Conservation (phyloP, 116 monocot genomes). For the Thalassia testudinum region DNA sequence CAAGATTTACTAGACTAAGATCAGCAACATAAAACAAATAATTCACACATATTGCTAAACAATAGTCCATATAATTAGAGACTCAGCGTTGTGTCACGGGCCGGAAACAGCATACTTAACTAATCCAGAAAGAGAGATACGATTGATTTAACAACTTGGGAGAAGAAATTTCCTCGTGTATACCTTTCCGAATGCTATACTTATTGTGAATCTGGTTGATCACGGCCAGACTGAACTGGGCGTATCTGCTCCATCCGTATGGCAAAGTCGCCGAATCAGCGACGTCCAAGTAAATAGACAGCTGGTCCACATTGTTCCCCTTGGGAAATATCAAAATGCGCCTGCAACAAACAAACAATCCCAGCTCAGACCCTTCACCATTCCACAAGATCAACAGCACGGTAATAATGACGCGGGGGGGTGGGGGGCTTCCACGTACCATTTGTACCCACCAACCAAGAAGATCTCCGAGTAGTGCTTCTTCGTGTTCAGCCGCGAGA, state of each 20-base stretch:
- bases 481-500: conserved; percentile 69
- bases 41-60: too few species aligned
- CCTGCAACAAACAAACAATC: conserved; percentile 26
- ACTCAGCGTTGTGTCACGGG: too few species aligned
- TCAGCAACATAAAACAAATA: too few species aligned
- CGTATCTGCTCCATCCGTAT: conserved; percentile 91
- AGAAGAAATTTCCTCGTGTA: conserved; percentile 4
- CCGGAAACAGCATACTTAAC: too few species aligned
- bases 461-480: conserved; percentile 84
- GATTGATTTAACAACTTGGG: too few species aligned
- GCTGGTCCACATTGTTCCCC: conserved; percentile 95
- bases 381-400: neutral
- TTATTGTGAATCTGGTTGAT: conserved; percentile 76
- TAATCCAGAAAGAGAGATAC: too few species aligned
- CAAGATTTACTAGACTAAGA: too few species aligned
- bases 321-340: conserved; percentile 91
- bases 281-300: conserved; percentile 98
- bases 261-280: conserved; percentile 71
- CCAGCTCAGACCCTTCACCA: neutral
- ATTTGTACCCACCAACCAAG: conserved; percentile 72
- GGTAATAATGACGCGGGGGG: neutral
- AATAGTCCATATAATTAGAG: too few species aligned
- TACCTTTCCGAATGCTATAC: conserved; percentile 81
- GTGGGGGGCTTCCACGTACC: conserved; percentile 44
- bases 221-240: conserved; percentile 83